These are phyloP conservation scores for Starmerella ratchasimensis DNA, from an alignment of 805 yeast species.

Conservation along the genomic window DNA sequence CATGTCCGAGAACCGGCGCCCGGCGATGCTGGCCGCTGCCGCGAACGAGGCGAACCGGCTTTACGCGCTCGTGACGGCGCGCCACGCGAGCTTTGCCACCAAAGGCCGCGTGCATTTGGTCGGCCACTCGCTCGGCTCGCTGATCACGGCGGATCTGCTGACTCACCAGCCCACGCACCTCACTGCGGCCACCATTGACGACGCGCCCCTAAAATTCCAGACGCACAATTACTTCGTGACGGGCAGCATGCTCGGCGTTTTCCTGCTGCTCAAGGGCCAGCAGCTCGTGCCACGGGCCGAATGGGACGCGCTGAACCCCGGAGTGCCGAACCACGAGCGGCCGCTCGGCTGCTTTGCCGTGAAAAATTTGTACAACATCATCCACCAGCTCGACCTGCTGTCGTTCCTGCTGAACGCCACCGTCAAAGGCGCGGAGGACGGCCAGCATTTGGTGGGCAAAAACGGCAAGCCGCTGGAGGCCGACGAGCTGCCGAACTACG, in stretches of 20 bases:
- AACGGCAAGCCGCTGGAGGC: slow-evolving; percentile 21
- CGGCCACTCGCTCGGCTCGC: slow-evolving; percentile 83
- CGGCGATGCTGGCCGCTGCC: slow-evolving; percentile 54
- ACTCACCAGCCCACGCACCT: slow-evolving; percentile 29
- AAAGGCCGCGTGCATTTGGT: slow-evolving; percentile 44
- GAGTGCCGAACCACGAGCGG: slow-evolving; percentile 3
- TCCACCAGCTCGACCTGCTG: slow-evolving; percentile 84
- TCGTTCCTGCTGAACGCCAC: slow-evolving; percentile 82
- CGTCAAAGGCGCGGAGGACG: slow-evolving; percentile 31
- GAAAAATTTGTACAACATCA: slow-evolving; percentile 60
- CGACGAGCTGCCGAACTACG: slow-evolving; percentile 19
- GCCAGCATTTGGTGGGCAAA: slow-evolving; percentile 3
- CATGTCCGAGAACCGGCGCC: slow-evolving; percentile 51
- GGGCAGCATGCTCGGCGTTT: slow-evolving; percentile 21
- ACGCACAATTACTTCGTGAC: slow-evolving; percentile 51
- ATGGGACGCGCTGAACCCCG: slow-evolving; percentile 2
- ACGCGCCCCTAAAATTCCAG: slow-evolving; percentile 44
- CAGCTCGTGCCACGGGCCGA: slow-evolving; percentile 10
- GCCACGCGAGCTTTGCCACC: slow-evolving; percentile 51
- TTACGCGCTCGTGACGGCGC: slow-evolving; percentile 42
- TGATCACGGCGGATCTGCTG: slow-evolving; percentile 65
- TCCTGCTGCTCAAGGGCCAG: slow-evolving; percentile 15
- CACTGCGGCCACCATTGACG: slow-evolving; percentile 18
- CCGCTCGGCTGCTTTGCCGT: slow-evolving; percentile 46
- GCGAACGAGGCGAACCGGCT: slow-evolving; percentile 55